Evolutionary conservation across 805 yeast genomes (phyloP).

Genomic region (Starmerella tilneyi): DNA sequence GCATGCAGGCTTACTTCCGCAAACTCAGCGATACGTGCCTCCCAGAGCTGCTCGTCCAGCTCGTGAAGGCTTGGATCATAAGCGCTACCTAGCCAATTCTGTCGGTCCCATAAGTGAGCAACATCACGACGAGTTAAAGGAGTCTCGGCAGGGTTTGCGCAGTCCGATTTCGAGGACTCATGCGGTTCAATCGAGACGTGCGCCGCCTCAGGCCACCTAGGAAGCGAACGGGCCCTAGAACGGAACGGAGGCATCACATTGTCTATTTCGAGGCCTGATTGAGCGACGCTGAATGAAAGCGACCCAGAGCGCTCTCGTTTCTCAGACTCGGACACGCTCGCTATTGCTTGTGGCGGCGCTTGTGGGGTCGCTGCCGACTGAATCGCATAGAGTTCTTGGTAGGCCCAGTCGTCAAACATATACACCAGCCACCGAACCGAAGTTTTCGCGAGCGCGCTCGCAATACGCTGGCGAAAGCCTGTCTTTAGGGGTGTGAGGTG

Average conservation of each 20-base stretch:
- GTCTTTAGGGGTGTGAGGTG: too few relatives aligned
- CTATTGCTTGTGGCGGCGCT: constrained; percentile 8
- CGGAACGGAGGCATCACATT: background rate
- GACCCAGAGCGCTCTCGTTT: background rate
- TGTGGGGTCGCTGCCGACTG: constrained; percentile 9
- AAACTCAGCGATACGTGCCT: constrained; percentile 1
- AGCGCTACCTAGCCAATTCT: constrained; percentile 19
- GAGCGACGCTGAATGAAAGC: background rate
- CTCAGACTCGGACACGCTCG: constrained; percentile 3
- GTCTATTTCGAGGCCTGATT: background rate
- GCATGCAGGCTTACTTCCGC: background rate
- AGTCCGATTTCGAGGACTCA: background rate
- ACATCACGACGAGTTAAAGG: constrained; percentile 4
- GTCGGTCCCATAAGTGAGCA: constrained; percentile 2
- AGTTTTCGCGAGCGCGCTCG: background rate
- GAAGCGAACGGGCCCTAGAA: too few relatives aligned
- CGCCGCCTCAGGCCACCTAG: too few relatives aligned
- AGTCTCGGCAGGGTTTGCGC: constrained; percentile 9
- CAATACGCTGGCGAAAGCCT: too few relatives aligned
- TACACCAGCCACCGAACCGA: background rate
- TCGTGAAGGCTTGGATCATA: constrained; percentile 8
- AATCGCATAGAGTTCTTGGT: constrained; percentile 21
- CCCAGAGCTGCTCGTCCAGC: constrained; percentile 16
- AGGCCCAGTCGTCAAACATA: constrained; percentile 32
- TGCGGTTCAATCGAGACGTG: too few relatives aligned